These are phyloP conservation scores for Mrakia gelida DNA, from an alignment of 768 basidiomycete species.

Conservation along the genomic window DNA sequence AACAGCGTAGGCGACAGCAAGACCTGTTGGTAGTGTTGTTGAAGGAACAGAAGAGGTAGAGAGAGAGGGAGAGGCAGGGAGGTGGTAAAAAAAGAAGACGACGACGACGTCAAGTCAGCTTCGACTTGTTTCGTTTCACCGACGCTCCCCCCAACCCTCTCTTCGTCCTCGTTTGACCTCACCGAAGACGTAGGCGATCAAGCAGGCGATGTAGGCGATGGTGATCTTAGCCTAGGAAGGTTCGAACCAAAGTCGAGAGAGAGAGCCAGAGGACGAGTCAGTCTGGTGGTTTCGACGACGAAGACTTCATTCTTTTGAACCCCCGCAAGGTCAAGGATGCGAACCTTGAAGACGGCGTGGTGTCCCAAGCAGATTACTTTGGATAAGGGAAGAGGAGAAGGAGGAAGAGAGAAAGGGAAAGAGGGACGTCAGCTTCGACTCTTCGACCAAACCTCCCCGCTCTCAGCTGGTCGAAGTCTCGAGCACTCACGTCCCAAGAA, in stretches of 20 bases:
- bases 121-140: neutral
- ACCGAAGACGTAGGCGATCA: neutral
- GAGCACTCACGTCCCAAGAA: conserved; percentile 6
- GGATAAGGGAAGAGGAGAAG: no score
- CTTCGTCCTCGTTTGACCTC: neutral
- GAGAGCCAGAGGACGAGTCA: no score
- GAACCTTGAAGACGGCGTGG: neutral
- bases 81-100: neutral
- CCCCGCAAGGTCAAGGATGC: neutral
- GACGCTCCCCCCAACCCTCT: neutral
- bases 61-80: no score
- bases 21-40: neutral
- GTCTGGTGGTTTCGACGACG: no score
- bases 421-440: neutral
- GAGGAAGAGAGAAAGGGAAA: neutral
- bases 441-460: neutral
- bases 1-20: neutral
- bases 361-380: neutral
- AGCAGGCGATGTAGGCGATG: no score
- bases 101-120: neutral
- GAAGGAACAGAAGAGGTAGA: no score
- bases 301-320: no score
- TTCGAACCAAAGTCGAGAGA: no score
- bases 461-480: no score
- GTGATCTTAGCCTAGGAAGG: no score